Evolutionary conservation across 2,329 filamentous ascomycete species (phyloP).

Genomic region (Intubia oerlemansii): DNA sequence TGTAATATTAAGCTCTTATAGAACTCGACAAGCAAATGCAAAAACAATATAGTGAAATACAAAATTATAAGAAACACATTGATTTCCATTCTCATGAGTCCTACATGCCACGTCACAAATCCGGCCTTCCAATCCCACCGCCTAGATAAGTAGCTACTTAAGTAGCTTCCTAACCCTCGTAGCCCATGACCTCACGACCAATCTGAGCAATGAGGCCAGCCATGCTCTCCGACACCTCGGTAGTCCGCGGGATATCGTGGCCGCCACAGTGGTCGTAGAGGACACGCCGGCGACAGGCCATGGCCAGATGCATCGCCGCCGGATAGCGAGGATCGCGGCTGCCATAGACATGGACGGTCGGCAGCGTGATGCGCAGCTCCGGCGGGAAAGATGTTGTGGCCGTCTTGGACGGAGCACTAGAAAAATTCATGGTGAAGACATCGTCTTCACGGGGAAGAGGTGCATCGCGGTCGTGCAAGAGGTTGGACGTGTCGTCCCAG

Average conservation of each 20-base stretch:
- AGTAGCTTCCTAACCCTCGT: too few relatives aligned
- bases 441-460: constrained; percentile 11
- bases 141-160: too few relatives aligned
- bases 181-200: too few relatives aligned
- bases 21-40: too few relatives aligned
- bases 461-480: constrained; percentile 12
- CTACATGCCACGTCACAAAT: too few relatives aligned
- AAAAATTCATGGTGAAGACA: constrained; percentile 16
- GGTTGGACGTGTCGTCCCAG: constrained; percentile 14
- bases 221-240: constrained; percentile 12
- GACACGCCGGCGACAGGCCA: constrained; percentile 13
- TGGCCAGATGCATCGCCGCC: constrained; percentile 15
- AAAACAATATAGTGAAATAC: too few relatives aligned
- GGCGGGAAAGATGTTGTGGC: too few relatives aligned
- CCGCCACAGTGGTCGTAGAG: constrained; percentile 17
- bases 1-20: too few relatives aligned
- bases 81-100: too few relatives aligned
- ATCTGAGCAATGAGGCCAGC: constrained; percentile 13
- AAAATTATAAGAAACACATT: too few relatives aligned
- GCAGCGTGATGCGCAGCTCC: constrained; percentile 13
- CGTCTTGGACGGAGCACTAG: too few relatives aligned
- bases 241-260: constrained; percentile 17
- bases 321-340: constrained; percentile 17
- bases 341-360: constrained; percentile 16
- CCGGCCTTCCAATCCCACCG: too few relatives aligned